Percentiles rank a stretch among this genome's conserved stretches.
These are phyloP conservation scores for Nakazawaea sp. DNA, from an alignment of 805 yeast genomes.

Conservation along the genomic window DNA sequence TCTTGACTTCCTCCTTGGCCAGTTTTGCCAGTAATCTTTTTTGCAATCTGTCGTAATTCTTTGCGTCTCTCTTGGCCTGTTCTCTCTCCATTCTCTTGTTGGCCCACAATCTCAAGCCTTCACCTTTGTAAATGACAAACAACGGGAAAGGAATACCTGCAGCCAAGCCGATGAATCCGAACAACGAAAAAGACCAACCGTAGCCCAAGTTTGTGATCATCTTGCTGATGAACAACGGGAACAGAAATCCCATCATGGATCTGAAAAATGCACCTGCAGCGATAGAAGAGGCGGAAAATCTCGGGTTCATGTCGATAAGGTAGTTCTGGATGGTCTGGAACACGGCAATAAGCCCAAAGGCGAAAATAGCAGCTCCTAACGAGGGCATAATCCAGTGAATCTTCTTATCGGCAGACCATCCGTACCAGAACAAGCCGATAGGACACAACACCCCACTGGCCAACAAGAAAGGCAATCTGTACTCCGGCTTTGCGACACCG, in stretches of 20 bases:
- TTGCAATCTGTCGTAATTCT: conserved; percentile 29
- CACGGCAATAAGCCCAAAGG: conserved; percentile 52
- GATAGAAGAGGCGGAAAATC: conserved; percentile 61
- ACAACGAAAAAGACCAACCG: conserved; percentile 67
- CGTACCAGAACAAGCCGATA: conserved; percentile 60
- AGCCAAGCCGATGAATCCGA: conserved; percentile 48
- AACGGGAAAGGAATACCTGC: conserved; percentile 67
- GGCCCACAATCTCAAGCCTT: conserved; percentile 50
- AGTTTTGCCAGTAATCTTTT: conserved; percentile 10
- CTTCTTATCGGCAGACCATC: conserved; percentile 58
- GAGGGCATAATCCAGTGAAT: conserved; percentile 59
- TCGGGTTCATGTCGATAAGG: conserved; percentile 63
- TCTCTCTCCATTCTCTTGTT: conserved; percentile 39
- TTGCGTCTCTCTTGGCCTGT: conserved; percentile 39
- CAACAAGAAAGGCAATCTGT: conserved; percentile 44
- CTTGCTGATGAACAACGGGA: conserved; percentile 57
- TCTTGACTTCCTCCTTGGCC: background rate
- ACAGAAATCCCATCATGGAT: conserved; percentile 59
- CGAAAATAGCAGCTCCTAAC: conserved; percentile 55
- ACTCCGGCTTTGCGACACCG: conserved; percentile 59
- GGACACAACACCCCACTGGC: conserved; percentile 47
- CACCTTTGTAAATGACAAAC: conserved; percentile 50
- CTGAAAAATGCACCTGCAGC: conserved; percentile 67
- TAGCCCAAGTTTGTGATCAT: conserved; percentile 52
- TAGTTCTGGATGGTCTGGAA: conserved; percentile 65